Evolutionary conservation across 148 eudicot genomes (phyloP), one percentile per base, ranked within the genome.

Genomic region (Talinum fruticosum): DNA sequence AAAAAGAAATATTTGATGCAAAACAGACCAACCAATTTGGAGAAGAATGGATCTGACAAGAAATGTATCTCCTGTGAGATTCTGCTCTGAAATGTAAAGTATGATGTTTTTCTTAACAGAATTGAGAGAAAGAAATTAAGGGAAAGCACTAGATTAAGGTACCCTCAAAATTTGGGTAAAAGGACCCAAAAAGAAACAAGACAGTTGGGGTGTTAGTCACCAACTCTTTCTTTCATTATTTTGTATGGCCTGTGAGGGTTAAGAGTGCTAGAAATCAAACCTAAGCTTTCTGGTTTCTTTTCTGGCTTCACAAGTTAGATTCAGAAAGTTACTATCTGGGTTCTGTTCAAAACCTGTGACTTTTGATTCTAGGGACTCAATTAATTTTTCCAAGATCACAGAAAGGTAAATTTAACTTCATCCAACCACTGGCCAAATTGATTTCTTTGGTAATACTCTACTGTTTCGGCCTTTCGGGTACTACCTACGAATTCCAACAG

Each of bases 141-240:
- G 10, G 64, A 59, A 62, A 8, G 73, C 57, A 65, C 35, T 18
- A 33, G 53, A 76, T 33, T 51, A 16, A 51, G 64, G 49, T 51
- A 68, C 74, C 44, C 59, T 28, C 29, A 76, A 49, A 76, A 26
- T 30, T 62, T 30, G 65, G 74, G 34, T 47, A 47, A 72, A 77
- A 79, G 82, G 53, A 76, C 82, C 82, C 66, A 44, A 37, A 74
- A 70, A 69, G 80, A 76, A 7, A 62, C 79, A 79, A 36, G 75
- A 61, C 74, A 84, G 87, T 79, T 82, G 79, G 73, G 14, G 70
- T 34, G 77, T 74, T 72, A 82, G 85, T 64, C 84, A 88, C 84
- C 91, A 81, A 85, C 84, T 80, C 82, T 69, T 44, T 2, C n/a
- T 28, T 62, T 62, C 26, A 18, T 10, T 23, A 73, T 59, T 47